Percentiles rank a stretch among this genome's conserved stretches.
Conservation (phyloP, 768 basidiomycete genomes). For the Hericium erinaceus region DNA sequence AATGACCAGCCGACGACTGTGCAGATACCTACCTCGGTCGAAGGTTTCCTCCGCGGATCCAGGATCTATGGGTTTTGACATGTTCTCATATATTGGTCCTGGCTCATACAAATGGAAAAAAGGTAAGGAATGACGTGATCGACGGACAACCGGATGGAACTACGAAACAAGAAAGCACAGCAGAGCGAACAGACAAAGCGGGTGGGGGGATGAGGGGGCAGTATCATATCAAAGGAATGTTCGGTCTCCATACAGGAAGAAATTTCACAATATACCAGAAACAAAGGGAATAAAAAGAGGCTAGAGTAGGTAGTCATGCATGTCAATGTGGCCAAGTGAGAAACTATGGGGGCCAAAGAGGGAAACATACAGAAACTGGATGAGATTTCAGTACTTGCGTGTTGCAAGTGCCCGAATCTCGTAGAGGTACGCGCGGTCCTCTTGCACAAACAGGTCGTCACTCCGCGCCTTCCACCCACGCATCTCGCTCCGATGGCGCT, state of each 20-base stretch:
- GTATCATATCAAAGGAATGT: neutral
- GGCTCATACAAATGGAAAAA: neutral
- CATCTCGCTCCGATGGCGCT: slow-evolving; percentile 76
- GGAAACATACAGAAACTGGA: neutral
- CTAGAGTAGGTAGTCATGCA: slow-evolving; percentile 4
- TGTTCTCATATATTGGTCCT: neutral
- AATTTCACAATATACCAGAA: neutral
- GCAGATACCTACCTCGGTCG: no score
- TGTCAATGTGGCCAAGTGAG: neutral
- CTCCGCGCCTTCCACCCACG: slow-evolving; percentile 54
- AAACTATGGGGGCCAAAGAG: slow-evolving; percentile 1
- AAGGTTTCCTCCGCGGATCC: no score
- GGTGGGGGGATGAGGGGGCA: neutral
- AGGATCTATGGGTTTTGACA: neutral
- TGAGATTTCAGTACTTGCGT: slow-evolving; percentile 46
- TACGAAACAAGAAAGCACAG: neutral
- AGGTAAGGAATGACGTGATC: slow-evolving; percentile 1
- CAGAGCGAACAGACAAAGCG: neutral
- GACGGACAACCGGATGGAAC: neutral
- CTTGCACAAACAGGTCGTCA: slow-evolving; percentile 23
- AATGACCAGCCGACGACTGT: no score
- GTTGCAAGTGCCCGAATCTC: slow-evolving; percentile 83
- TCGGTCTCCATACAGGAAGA: neutral
- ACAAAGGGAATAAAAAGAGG: neutral
- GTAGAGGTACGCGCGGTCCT: slow-evolving; percentile 59